Conservation (phyloP, 331 rosid genomes). For the Arachis monticola region DNA sequence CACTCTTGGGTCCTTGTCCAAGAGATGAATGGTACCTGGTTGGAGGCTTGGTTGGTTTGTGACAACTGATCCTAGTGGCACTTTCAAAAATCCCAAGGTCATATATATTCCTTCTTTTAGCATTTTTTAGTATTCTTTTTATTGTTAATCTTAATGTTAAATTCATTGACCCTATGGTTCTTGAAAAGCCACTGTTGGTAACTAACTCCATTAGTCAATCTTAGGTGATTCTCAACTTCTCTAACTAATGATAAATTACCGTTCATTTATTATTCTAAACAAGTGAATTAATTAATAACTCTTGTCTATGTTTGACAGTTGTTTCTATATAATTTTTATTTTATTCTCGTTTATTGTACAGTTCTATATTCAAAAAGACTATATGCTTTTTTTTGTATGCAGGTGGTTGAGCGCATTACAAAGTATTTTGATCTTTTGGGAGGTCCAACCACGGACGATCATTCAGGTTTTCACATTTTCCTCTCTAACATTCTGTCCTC, state of each 20-base stretch:
- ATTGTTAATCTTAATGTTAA: slow-evolving; percentile 8
- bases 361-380: neutral
- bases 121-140: neutral
- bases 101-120: slow-evolving; percentile 24
- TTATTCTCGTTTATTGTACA: neutral
- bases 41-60: slow-evolving; percentile 99
- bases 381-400: slow-evolving; percentile 27
- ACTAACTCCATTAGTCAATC: neutral
- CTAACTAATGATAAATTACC: neutral
- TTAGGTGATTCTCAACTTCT: neutral
- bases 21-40: slow-evolving; percentile 98
- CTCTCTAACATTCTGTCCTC: slow-evolving; percentile 1
- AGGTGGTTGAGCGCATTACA: slow-evolving; percentile 77
- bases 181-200: neutral
- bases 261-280: neutral
- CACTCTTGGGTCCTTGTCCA: slow-evolving; percentile 92
- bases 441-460: slow-evolving; percentile 84
- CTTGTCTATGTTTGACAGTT: too few species aligned
- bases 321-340: neutral
- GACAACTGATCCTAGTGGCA: slow-evolving; percentile 79
- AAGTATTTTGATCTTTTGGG: slow-evolving; percentile 88
- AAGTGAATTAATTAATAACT: neutral
- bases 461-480: slow-evolving; percentile 68
- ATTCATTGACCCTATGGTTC: slow-evolving; percentile 1
- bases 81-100: slow-evolving; percentile 79